phyloP scores from a whole-genome alignment of 371 early-diverging fungal genomes.

The Zopfochytrium polystomum region DNA sequence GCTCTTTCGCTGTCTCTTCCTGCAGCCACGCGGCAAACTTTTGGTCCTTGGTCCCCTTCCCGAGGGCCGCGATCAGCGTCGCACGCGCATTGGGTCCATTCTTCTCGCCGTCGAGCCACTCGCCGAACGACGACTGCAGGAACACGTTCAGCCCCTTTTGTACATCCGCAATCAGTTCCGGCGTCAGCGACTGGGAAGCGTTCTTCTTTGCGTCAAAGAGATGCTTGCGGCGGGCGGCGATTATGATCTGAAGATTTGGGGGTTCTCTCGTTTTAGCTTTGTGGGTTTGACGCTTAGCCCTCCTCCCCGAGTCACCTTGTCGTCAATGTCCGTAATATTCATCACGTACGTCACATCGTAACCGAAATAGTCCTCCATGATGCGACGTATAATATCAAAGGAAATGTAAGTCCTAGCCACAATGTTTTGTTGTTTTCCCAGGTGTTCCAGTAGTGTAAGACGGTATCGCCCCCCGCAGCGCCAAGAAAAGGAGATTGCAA shows the following conservation, averaged over 20 bases:
- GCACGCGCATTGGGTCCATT: conserved; percentile 19
- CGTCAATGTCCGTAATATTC: conserved; percentile 99
- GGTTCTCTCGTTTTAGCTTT: not conserved
- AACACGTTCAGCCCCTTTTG: conserved; percentile 63
- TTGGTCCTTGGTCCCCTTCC: too few species aligned
- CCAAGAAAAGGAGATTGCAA: conserved; percentile 2
- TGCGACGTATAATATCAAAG: conserved; percentile 94
- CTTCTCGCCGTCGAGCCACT: conserved; percentile 13
- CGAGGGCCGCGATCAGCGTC: conserved; percentile 63
- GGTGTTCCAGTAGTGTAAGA: not conserved
- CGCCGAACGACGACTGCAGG: conserved; percentile 58
- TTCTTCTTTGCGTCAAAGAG: conserved; percentile 63
- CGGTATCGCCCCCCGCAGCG: too few species aligned
- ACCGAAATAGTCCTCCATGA: conserved; percentile 93
- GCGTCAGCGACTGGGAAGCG: conserved; percentile 19
- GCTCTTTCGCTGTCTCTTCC: conserved; percentile 46
- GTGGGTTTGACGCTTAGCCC: too few species aligned
- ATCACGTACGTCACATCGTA: conserved; percentile 96
- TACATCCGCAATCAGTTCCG: conserved; percentile 41
- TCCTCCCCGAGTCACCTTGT: too few species aligned
- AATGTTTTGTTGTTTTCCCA: not conserved
- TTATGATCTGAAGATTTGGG: conserved; percentile 70
- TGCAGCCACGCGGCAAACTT: too few species aligned
- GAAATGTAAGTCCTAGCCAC: conserved; percentile 80
- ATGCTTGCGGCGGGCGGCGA: conserved; percentile 84